Conservation (phyloP, 2,329 filamentous ascomycete genomes). For the Alternaria longipes region DNA sequence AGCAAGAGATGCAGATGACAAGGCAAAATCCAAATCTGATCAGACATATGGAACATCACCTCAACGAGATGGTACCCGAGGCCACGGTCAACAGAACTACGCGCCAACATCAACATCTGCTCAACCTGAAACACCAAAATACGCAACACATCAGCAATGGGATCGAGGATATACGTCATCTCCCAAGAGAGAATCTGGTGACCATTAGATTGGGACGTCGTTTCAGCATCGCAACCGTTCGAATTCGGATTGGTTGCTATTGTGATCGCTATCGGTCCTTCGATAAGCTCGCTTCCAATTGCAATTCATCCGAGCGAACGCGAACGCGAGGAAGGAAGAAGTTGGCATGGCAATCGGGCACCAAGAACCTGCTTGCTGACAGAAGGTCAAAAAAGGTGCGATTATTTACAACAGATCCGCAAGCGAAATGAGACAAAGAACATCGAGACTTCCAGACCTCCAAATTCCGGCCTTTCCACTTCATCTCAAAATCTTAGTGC, state of each 20-base stretch:
- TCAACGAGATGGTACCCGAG: conserved; percentile 37
- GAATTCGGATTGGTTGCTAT: conserved; percentile 24
- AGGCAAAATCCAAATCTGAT: conserved; percentile 31
- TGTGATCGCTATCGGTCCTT: conserved; percentile 16
- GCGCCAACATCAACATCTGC: conserved; percentile 34
- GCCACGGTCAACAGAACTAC: conserved; percentile 38
- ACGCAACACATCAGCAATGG: conserved; percentile 44
- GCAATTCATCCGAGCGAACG: conserved; percentile 13
- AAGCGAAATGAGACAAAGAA: conserved; percentile 49
- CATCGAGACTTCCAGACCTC: conserved; percentile 35
- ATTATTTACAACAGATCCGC: conserved; percentile 35
- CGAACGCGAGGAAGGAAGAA: conserved; percentile 15
- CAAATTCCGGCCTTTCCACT: conserved; percentile 27
- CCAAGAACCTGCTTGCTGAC: not conserved
- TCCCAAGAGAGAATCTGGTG: conserved; percentile 49
- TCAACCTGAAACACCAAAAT: conserved; percentile 48
- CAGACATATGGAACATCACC: conserved; percentile 30
- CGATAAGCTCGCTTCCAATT: conserved; percentile 19
- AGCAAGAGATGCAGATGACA: conserved; percentile 34
- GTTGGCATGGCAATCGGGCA: conserved; percentile 2
- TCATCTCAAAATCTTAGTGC: conserved; percentile 41
- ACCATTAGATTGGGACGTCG: conserved; percentile 40
- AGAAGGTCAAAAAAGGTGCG: not conserved
- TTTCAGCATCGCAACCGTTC: conserved; percentile 33
- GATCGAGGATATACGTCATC: conserved; percentile 46